Evolutionary conservation across 2,329 filamentous ascomycete species (phyloP).

Genomic region (Hypomyces perniciosus): DNA sequence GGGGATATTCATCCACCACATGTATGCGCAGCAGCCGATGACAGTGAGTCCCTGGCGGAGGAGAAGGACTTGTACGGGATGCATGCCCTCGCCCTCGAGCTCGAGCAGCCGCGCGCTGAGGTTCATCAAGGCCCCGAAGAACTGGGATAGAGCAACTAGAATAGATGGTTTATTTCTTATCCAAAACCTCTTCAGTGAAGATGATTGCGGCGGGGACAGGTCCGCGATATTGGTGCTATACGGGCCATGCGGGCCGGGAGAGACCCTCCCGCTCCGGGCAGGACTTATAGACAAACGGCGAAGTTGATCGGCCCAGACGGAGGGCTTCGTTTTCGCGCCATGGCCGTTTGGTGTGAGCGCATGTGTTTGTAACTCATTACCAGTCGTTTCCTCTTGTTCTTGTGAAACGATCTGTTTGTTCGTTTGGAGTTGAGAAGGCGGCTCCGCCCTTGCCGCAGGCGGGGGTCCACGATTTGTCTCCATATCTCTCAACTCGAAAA

Average conservation of each 20-base stretch:
- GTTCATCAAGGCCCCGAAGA: conserved; percentile 84
- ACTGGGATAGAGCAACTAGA: conserved; percentile 66
- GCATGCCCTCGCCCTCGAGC: conserved; percentile 62
- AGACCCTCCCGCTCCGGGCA: conserved; percentile 16
- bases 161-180: conserved; percentile 63
- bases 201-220: conserved; percentile 3
- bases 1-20: conserved; percentile 63
- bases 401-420: too few relatives aligned
- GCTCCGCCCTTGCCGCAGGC: too few relatives aligned
- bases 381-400: background rate
- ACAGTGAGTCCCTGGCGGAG: conserved; percentile 71
- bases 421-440: too few relatives aligned
- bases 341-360: background rate
- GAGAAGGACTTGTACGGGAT: conserved; percentile 82
- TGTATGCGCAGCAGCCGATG: conserved; percentile 61
- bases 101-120: conserved; percentile 72
- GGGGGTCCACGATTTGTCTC: too few relatives aligned
- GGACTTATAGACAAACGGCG: conserved; percentile 19
- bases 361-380: background rate
- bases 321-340: conserved; percentile 5
- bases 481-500: too few relatives aligned
- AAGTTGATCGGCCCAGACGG: conserved; percentile 1
- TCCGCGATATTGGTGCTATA: conserved; percentile 1
- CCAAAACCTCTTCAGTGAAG: conserved; percentile 44
- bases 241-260: conserved; percentile 12